Evolutionary conservation across 345 rosid species (phyloP), one percentile per base, ranked within the genome.

Genomic region (Gossypium bickii): DNA sequence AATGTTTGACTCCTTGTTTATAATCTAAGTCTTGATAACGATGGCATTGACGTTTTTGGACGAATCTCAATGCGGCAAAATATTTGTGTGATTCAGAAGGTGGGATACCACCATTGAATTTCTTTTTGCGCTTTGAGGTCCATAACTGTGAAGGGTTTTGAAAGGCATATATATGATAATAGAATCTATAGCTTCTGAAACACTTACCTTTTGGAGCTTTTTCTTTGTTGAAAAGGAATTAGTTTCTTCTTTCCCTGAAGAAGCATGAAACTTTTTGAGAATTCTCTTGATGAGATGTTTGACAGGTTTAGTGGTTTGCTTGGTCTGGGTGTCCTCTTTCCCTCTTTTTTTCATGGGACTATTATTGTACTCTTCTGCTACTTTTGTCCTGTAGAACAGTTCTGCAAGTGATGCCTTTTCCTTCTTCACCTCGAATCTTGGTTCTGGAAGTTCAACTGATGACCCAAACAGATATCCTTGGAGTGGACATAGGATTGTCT

Each of bases 401-500:
- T 92, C 93, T 25, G 80, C 89, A 18, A 89, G 96, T 68, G 98
- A 90, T 77, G 84, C 74, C 83, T 81, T 87, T 71, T 90, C 93
- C 82, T 87, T 89, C 78, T 79, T 86, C 76, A 60, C 75, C 73
- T 84, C 87, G 67, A 27, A 61, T 76, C 57, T 79, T 81, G 86
- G 76, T 80, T 90, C 92, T 41, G 90, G 83, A 68, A 82, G 62
- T 82, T 86, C 94, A 34, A 81, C 79, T 49, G 85, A 75, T 78
- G 97, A 87, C 47, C 92, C 89, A 71, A 90, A 90, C 71, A 90
- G 83, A 82, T 93, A 93, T 78, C 85, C 96, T 84, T 91, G 95
- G 71, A 93, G 97, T 10, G 98, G 96, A 78, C 85, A 84, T 67
- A 71, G 60, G 59, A 80, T 75, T 44, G 81, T 67, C 79, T 83